Conservation (phyloP, 176 grass and related monocot genomes). For the bread wheat (Triticum aestivum) region DNA sequence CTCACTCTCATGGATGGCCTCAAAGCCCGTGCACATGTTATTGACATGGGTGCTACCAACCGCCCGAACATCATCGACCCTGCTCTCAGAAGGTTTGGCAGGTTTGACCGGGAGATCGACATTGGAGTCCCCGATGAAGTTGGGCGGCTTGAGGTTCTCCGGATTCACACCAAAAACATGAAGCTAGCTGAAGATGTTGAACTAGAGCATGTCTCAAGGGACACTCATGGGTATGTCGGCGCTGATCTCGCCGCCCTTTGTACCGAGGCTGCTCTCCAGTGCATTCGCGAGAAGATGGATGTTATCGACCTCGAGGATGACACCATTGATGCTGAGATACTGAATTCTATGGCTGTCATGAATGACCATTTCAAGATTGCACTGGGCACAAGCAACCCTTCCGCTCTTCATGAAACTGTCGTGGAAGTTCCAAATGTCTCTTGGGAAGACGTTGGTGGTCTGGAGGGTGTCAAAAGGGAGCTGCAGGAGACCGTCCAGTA, state of each 20-base stretch:
- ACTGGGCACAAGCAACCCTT: slow-evolving; percentile 48
- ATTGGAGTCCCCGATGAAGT: no score
- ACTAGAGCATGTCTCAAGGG: slow-evolving; percentile 60
- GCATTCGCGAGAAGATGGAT: slow-evolving; percentile 87
- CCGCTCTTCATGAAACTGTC: slow-evolving; percentile 77
- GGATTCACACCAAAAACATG: no score
- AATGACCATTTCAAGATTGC: slow-evolving; percentile 62
- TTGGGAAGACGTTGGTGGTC: slow-evolving; percentile 62
- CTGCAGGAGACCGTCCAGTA: no score
- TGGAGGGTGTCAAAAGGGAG: slow-evolving; percentile 39
- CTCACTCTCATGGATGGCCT: slow-evolving; percentile 84
- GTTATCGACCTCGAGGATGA: slow-evolving; percentile 85
- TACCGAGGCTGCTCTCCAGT: slow-evolving; percentile 74
- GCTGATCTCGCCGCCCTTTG: slow-evolving; percentile 33
- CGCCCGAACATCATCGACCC: slow-evolving; percentile 47
- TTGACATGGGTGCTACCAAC: no score
- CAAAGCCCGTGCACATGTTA: slow-evolving; percentile 58
- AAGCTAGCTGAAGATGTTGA: slow-evolving; percentile 74
- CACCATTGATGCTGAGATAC: slow-evolving; percentile 80
- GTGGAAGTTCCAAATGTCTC: slow-evolving; percentile 62
- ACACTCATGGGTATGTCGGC: slow-evolving; percentile 76
- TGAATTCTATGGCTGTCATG: slow-evolving; percentile 74
- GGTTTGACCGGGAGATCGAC: slow-evolving; percentile 73
- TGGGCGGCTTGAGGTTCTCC: no score
- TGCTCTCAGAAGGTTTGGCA: slow-evolving; percentile 72